These are phyloP conservation scores for Pelargonium cotyledonis DNA, from an alignment of 441 rosid genomes.

Conservation along the genomic window DNA sequence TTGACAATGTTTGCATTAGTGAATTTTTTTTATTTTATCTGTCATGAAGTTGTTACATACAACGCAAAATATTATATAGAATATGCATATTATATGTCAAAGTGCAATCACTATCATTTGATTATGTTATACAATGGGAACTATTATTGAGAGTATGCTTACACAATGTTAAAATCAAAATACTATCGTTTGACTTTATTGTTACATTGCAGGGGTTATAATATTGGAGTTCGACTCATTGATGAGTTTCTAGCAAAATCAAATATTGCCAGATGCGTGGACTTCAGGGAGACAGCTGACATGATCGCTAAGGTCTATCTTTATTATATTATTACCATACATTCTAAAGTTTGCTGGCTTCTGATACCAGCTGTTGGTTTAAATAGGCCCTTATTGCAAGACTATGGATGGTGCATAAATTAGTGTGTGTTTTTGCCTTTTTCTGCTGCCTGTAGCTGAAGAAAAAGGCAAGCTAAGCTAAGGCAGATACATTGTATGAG, in stretches of 20 bases:
- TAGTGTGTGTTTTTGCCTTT: too few relatives aligned
- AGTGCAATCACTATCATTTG: not conserved
- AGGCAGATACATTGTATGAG: too few relatives aligned
- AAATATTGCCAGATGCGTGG: slow-evolving; percentile 75
- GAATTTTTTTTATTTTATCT: not conserved
- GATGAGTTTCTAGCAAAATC: slow-evolving; percentile 92
- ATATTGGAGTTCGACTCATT: slow-evolving; percentile 77
- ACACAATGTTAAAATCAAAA: not conserved
- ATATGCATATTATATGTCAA: not conserved
- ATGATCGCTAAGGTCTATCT: slow-evolving; percentile 70
- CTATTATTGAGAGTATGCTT: not conserved
- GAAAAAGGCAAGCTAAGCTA: too few relatives aligned
- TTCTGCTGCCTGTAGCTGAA: too few relatives aligned
- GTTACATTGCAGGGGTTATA: slow-evolving; percentile 69
- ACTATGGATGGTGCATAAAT: not conserved
- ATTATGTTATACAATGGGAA: not conserved
- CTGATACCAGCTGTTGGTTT: not conserved
- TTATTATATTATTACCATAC: not conserved
- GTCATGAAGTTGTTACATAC: not conserved
- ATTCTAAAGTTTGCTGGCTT: not conserved
- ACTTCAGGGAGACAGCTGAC: slow-evolving; percentile 90
- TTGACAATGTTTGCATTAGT: not conserved
- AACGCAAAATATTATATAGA: not conserved
- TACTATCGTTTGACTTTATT: slow-evolving; percentile 1
- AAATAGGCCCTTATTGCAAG: not conserved